These are phyloP conservation scores for Paramyrothecium sp. DNA, from an alignment of 2,329 filamentous ascomycete species.

Conservation along the genomic window DNA sequence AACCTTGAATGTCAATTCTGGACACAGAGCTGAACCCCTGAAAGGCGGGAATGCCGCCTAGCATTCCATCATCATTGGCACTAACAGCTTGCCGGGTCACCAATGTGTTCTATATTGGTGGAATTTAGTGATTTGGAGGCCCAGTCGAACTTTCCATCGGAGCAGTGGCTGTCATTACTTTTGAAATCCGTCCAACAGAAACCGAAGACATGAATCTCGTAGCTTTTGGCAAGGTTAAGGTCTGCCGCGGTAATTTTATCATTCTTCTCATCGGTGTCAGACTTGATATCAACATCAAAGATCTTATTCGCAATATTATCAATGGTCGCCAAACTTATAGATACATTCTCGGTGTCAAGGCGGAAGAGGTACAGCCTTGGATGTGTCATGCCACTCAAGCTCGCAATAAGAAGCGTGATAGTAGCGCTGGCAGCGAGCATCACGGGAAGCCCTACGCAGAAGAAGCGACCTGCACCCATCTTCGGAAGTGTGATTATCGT, in stretches of 20 bases:
- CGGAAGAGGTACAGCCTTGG: neutral
- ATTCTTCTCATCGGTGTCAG: neutral
- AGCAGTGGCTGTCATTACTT: neutral
- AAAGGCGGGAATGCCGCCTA: constrained; percentile 62
- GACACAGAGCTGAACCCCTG: constrained; percentile 37
- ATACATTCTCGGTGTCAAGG: neutral
- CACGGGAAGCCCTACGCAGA: neutral
- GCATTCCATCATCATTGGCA: constrained; percentile 66
- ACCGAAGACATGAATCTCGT: neutral
- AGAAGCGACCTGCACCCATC: neutral
- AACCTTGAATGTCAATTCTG: constrained; percentile 67
- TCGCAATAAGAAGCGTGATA: neutral
- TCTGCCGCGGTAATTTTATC: neutral
- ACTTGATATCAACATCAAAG: neutral
- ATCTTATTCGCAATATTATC: neutral
- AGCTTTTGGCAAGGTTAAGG: neutral
- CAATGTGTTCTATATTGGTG: neutral
- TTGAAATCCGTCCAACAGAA: neutral
- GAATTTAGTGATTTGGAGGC: neutral
- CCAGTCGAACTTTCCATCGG: neutral
- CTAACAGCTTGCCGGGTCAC: constrained; percentile 43
- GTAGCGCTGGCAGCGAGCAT: neutral
- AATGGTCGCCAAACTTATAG: neutral
- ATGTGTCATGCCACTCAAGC: neutral
- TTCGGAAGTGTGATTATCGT: neutral